Percentiles rank a stretch among this genome's conserved stretches.
Conservation (phyloP, 768 basidiomycete genomes). For the Russula vinacea region DNA sequence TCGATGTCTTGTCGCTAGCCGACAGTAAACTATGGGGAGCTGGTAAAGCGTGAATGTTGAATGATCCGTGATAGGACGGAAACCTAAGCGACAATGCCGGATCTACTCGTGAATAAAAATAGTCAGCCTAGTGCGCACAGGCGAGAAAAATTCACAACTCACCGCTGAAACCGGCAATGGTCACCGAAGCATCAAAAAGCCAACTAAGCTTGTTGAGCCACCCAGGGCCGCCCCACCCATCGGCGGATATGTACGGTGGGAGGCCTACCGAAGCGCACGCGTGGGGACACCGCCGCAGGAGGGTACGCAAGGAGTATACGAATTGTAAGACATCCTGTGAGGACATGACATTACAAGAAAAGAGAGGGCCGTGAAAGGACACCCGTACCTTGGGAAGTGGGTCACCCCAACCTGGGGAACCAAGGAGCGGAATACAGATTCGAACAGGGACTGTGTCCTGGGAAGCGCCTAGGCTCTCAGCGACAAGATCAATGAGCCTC, state of each 20-base stretch:
- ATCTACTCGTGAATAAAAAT: conserved; percentile 50
- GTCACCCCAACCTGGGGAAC: conserved; percentile 65
- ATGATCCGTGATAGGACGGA: conserved; percentile 81
- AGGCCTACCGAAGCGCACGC: conserved; percentile 68
- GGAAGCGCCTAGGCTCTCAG: conserved; percentile 27
- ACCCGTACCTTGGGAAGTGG: conserved; percentile 49
- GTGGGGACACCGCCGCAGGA: conserved; percentile 55
- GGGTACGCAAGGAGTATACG: conserved; percentile 59
- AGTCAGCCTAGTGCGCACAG: conserved; percentile 9
- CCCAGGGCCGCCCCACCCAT: conserved; percentile 56
- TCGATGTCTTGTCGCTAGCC: conserved; percentile 78
- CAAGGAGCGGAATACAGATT: conserved; percentile 29
- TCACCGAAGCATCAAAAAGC: conserved; percentile 72
- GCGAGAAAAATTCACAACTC: conserved; percentile 30
- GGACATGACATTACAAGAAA: conserved; percentile 20
- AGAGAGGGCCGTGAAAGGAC: conserved; percentile 1
- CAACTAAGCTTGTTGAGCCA: conserved; percentile 81
- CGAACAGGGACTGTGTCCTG: conserved; percentile 17
- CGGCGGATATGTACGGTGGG: conserved; percentile 57
- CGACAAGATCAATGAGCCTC: conserved; percentile 14
- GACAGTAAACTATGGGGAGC: conserved; percentile 68
- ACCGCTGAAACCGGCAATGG: conserved; percentile 79
- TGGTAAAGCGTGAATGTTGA: conserved; percentile 75
- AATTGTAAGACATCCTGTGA: conserved; percentile 62
- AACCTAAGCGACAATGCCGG: conserved; percentile 72